Evolutionary conservation across 2,329 filamentous ascomycete genomes (phyloP).

Genomic region (Sporothrix schenckii): DNA sequence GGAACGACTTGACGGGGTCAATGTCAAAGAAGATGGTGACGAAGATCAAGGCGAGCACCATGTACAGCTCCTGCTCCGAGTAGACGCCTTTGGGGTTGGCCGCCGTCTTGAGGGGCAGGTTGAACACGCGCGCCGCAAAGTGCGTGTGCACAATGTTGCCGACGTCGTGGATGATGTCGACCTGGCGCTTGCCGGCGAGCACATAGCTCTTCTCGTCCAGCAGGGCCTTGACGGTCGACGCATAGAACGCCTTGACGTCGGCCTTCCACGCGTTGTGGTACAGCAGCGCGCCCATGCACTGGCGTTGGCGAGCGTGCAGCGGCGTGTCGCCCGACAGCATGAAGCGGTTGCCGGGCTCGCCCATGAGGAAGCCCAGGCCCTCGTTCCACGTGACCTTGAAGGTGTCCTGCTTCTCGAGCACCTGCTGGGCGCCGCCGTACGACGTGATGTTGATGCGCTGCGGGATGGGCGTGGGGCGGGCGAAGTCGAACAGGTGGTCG

Average conservation of each 20-base stretch:
- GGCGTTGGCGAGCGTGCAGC: slow-evolving; percentile 54
- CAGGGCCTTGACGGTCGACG: slow-evolving; percentile 62
- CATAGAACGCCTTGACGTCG: slow-evolving; percentile 68
- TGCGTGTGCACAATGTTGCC: slow-evolving; percentile 68
- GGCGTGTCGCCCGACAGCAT: slow-evolving; percentile 58
- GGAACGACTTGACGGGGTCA: slow-evolving; percentile 68
- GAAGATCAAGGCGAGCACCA: slow-evolving; percentile 67
- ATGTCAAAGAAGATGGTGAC: slow-evolving; percentile 66
- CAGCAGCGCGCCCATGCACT: slow-evolving; percentile 60
- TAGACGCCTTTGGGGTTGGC: slow-evolving; percentile 63
- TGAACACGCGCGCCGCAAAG: slow-evolving; percentile 65
- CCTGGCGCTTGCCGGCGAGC: slow-evolving; percentile 62
- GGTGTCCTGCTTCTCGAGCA: slow-evolving; percentile 62
- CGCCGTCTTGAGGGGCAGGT: slow-evolving; percentile 66
- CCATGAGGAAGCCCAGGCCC: slow-evolving; percentile 65
- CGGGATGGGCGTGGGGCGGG: slow-evolving; percentile 58
- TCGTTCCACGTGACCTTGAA: slow-evolving; percentile 70
- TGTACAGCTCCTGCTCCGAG: slow-evolving; percentile 60
- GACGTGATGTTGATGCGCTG: slow-evolving; percentile 61
- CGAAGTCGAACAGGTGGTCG: slow-evolving; percentile 70
- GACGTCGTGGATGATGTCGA: slow-evolving; percentile 72
- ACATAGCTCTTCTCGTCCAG: slow-evolving; percentile 67
- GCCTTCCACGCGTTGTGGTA: slow-evolving; percentile 64
- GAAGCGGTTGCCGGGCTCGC: slow-evolving; percentile 55
- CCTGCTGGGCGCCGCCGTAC: slow-evolving; percentile 61